phyloP scores from a whole-genome alignment of 2,329 filamentous ascomycete species.

The Ophiostoma perfectum region DNA sequence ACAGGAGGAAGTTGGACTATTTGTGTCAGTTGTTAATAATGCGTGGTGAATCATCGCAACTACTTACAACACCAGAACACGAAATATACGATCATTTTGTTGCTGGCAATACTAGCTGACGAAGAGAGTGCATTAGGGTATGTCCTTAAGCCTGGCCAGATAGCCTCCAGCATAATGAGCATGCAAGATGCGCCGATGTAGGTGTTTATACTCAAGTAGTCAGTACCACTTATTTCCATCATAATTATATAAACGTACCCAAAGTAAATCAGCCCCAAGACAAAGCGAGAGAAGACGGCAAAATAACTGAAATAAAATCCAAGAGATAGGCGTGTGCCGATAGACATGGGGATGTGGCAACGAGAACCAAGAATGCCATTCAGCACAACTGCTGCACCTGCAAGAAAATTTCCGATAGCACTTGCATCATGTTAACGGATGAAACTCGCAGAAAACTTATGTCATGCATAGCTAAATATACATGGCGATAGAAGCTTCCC shows the following conservation, averaged over 20 bases:
- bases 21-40: neutral
- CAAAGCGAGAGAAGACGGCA: neutral
- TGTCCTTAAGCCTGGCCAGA: neutral
- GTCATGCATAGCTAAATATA: neutral
- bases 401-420: constrained; percentile 3
- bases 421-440: neutral
- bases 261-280: neutral
- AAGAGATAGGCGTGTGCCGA: neutral
- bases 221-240: no score
- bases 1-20: neutral
- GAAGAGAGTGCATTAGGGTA: neutral
- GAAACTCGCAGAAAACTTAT: no score
- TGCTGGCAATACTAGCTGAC: neutral
- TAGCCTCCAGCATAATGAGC: neutral
- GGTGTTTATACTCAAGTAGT: neutral
- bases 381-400: neutral
- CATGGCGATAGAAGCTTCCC: neutral
- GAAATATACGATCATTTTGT: neutral
- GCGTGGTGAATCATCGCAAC: no score
- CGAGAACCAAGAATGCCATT: neutral
- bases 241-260: neutral
- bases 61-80: neutral
- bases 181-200: neutral
- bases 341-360: neutral
- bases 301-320: neutral